phyloP scores from a whole-genome alignment of 306 rosid species.

The Gastrolobium villosum region DNA sequence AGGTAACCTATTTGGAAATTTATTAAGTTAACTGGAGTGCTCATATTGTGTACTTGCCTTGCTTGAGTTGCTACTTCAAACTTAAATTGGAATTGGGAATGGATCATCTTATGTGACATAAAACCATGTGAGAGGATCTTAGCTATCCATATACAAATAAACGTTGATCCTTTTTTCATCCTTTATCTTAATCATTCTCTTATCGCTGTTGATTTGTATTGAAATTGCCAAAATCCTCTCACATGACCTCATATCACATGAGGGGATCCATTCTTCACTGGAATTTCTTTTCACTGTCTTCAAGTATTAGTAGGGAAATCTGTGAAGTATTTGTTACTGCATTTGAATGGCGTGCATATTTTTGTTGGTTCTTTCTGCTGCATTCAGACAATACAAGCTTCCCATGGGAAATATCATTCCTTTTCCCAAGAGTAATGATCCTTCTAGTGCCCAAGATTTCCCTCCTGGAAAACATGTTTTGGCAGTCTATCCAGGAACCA shows the following conservation, averaged over 20 bases:
- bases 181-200: too few relatives aligned
- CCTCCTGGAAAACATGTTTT: slow-evolving; percentile 86
- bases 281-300: not conserved
- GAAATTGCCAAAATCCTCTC: too few relatives aligned
- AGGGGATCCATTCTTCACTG: too few relatives aligned
- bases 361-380: slow-evolving; percentile 32
- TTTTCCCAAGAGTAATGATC: slow-evolving; percentile 90
- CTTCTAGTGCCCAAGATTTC: slow-evolving; percentile 75
- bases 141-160: too few relatives aligned
- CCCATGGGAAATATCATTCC: slow-evolving; percentile 88
- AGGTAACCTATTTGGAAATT: slow-evolving; percentile 56
- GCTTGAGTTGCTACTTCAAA: slow-evolving; percentile 15
- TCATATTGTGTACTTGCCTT: slow-evolving; percentile 17
- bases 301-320: slow-evolving; percentile 1
- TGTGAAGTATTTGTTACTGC: slow-evolving; percentile 23
- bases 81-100: slow-evolving; percentile 5
- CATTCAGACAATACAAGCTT: slow-evolving; percentile 85
- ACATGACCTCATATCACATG: too few relatives aligned
- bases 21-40: not conserved
- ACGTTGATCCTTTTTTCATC: too few relatives aligned
- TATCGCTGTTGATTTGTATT: too few relatives aligned
- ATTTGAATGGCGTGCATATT: slow-evolving; percentile 16
- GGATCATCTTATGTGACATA: too few relatives aligned
- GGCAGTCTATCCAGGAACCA: slow-evolving; percentile 99
- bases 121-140: too few relatives aligned